Base-by-base conservation (phyloP, 2,329 filamentous ascomycete genomes). In the Ophiostoma sp. region DNA sequence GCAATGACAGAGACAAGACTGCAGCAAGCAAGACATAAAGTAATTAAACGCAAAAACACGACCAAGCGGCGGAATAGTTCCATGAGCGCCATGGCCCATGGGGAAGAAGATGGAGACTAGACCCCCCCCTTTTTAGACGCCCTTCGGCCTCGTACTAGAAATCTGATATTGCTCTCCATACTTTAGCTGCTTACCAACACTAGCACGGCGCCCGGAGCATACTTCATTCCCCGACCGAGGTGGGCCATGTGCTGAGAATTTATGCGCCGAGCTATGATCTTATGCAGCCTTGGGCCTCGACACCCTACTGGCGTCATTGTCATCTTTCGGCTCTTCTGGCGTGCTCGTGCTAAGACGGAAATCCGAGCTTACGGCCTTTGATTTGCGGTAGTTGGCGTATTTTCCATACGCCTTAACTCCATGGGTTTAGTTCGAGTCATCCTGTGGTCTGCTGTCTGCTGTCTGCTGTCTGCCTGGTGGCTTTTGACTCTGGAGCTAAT, bases 211-310 rank as follows among this genome's bases (percentile, higher is more conserved):
- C 14, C 49, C 55, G 55, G 55, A 60, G 55, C 55, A 38, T 9
- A 60, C 55, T 60, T 60, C 27, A 12, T 38, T 36, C 55, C 55
- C 38, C 55, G 55, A 60, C 55, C 55, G 55, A 60, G 55, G 27
- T 27, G 52, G 52, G 6, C 11, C 18, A 12, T 58, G 7, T 40
- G 18, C 49, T 55, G 49, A 60, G 27, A 38, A 27, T 18, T 12
- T 60, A 27, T 60, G 55, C 55, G 55, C 27, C 55, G 55, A 60
- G 55, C 55, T 60, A 11, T 12, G 55, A 6, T 44, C 42, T 7
- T 3, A 27, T 27, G 27, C 27, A 55, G 49, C 49, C 12, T 7
- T n/a, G 49, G 27, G 18, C 3, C 12, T 9, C 18, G n/a, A 55
- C 5, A n/a, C 11, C 7, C 18, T 27, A n/a, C 2, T 27, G n/a